Evolutionary conservation across 225 moss, liverwort and hornwort species (phyloP).

Genomic region (Pseudoscleropodium purum): DNA sequence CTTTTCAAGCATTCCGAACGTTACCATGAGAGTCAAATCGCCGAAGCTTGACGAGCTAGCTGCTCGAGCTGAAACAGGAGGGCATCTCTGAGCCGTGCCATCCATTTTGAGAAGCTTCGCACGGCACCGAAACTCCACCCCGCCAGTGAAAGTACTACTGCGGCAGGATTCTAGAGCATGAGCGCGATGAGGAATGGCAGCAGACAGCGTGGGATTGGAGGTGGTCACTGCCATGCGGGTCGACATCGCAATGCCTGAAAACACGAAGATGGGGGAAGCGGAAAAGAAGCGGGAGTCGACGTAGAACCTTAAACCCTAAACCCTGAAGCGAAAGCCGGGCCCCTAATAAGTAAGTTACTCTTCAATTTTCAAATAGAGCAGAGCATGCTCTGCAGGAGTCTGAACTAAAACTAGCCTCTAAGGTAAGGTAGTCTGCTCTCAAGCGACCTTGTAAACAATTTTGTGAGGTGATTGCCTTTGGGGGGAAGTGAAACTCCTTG

Average conservation of each 20-base stretch:
- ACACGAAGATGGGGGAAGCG: no score
- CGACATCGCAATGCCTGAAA: conserved; percentile 1
- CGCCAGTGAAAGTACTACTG: neutral
- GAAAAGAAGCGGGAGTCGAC: neutral
- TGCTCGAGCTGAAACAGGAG: neutral
- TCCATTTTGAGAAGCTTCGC: neutral
- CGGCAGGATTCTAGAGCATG: neutral
- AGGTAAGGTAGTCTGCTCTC: no score
- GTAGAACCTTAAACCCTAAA: neutral
- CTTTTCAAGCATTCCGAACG: neutral
- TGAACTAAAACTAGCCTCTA: no score
- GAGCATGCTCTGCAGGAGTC: no score
- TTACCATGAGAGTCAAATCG: conserved; percentile 11
- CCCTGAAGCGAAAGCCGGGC: neutral
- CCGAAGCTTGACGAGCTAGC: neutral
- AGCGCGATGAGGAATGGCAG: neutral
- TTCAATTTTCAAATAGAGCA: no score
- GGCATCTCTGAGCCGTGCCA: neutral
- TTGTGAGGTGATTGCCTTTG: no score
- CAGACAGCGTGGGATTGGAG: neutral
- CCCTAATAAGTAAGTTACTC: no score
- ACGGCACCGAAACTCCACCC: neutral
- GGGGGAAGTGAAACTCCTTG: no score
- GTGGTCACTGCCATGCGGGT: neutral
- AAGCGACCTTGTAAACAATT: no score